Percentiles rank a stretch among this genome's conserved stretches.
Conservation (phyloP, 257 asterid genomes). For the Marsdenia floribunda region DNA sequence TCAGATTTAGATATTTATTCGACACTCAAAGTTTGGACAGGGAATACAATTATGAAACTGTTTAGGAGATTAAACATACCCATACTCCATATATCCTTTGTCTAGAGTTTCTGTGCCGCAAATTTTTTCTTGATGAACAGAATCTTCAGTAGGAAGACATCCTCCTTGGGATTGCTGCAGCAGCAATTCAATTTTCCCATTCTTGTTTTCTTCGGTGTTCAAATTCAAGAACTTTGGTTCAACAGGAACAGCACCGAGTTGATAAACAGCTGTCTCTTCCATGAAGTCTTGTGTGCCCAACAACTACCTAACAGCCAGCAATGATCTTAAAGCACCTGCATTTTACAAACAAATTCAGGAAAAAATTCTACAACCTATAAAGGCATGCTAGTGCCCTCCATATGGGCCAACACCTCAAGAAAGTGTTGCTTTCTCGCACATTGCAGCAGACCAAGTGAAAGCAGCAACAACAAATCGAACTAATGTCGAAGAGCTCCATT, state of each 20-base stretch:
- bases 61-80: conserved; percentile 43
- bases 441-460: conserved; percentile 53
- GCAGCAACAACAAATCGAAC: conserved; percentile 70
- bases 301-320: conserved; percentile 33
- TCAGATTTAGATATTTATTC: not conserved
- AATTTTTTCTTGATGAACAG: conserved; percentile 19
- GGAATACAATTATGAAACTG: not conserved
- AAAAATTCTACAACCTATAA: conserved; percentile 38
- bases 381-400: conserved; percentile 54
- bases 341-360: conserved; percentile 49
- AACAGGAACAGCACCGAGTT: conserved; percentile 24
- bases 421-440: conserved; percentile 53
- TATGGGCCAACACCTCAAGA: conserved; percentile 58
- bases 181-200: conserved; percentile 21
- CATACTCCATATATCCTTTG: conserved; percentile 60
- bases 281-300: conserved; percentile 33
- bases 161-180: conserved; percentile 27
- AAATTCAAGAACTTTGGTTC: conserved; percentile 27
- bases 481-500: conserved; percentile 63
- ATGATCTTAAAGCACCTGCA: conserved; percentile 59
- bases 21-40: not conserved
- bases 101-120: conserved; percentile 36
- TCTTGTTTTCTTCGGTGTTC: conserved; percentile 21
- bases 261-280: conserved; percentile 49
- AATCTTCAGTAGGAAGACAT: conserved; percentile 18